phyloP scores from a whole-genome alignment of 73 alveolate species.

The Breviolum minutum region DNA sequence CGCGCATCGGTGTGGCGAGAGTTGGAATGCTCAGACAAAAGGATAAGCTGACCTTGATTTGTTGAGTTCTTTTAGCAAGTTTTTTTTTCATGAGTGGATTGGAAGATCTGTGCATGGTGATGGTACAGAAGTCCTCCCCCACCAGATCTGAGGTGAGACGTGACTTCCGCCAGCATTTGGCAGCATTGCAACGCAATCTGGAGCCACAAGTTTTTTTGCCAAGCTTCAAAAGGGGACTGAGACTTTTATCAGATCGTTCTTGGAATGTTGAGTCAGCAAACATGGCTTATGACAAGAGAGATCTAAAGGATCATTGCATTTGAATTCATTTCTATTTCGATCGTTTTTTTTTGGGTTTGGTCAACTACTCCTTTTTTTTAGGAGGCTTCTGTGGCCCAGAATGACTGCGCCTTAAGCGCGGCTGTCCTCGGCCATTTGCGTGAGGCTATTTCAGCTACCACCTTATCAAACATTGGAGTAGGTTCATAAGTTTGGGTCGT shows the following conservation, averaged over 20 bases:
- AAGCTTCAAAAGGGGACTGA: too few species aligned
- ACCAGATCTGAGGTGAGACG: slow-evolving; percentile 23
- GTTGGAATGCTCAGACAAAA: background rate
- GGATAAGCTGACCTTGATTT: background rate
- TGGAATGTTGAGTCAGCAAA: too few species aligned
- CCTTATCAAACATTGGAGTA: too few species aligned
- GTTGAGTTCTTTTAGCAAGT: background rate
- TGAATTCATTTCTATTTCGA: background rate
- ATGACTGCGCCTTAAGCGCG: slow-evolving; percentile 51
- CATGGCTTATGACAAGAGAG: too few species aligned
- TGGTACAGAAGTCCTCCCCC: background rate
- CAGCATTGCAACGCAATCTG: slow-evolving; percentile 79
- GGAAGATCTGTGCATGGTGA: too few species aligned
- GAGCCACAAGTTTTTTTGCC: background rate
- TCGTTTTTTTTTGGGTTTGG: background rate
- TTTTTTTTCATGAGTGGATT: background rate
- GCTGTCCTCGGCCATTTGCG: slow-evolving; percentile 59
- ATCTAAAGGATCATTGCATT: too few species aligned
- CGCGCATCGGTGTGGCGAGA: slow-evolving; percentile 57
- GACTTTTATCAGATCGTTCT: too few species aligned
- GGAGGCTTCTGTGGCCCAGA: slow-evolving; percentile 56
- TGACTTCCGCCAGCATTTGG: slow-evolving; percentile 73
- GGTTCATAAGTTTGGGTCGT: too few species aligned
- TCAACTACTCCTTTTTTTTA: background rate
- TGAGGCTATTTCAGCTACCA: slow-evolving; percentile 13